A percentile compares a stretch with the other conserved stretches of the same genome.
Evolutionary conservation across 192 early-diverging fungal species (phyloP).

Genomic region (Coemansia sp.): DNA sequence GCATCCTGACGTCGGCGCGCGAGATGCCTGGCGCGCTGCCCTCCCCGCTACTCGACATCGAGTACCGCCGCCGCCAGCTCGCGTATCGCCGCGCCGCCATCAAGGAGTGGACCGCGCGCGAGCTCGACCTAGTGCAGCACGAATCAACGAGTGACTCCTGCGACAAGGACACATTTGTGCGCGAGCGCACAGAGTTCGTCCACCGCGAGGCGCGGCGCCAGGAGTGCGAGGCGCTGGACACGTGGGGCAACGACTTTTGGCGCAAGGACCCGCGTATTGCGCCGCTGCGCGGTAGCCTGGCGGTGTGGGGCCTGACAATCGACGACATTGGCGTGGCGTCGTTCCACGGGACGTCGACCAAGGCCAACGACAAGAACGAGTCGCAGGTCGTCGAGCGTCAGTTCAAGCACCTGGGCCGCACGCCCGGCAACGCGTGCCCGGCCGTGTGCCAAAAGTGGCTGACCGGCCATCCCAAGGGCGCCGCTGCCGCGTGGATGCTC

Average conservation of each 20-base stretch:
- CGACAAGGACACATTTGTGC: slow-evolving; percentile 60
- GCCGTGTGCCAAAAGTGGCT: slow-evolving; percentile 91
- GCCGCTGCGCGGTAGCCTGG: slow-evolving; percentile 86
- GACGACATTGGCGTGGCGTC: slow-evolving; percentile 95
- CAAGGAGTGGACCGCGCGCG: slow-evolving; percentile 6
- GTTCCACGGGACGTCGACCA: slow-evolving; percentile 96
- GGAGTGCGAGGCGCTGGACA: slow-evolving; percentile 72
- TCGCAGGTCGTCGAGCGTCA: slow-evolving; percentile 87
- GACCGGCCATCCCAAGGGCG: slow-evolving; percentile 95
- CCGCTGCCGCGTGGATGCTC: slow-evolving; percentile 97
- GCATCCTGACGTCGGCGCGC: slow-evolving; percentile 88
- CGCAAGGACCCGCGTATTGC: slow-evolving; percentile 71
- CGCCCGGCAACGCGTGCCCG: slow-evolving; percentile 78
- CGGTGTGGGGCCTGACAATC: slow-evolving; percentile 84
- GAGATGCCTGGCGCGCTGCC: slow-evolving; percentile 56
- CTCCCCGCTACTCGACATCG: slow-evolving; percentile 67
- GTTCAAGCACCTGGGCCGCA: slow-evolving; percentile 84
- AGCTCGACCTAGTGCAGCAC: slow-evolving; percentile 57
- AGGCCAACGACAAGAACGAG: slow-evolving; percentile 97
- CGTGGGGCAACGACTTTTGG: slow-evolving; percentile 88
- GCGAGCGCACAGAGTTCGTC: slow-evolving; percentile 50
- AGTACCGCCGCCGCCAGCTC: slow-evolving; percentile 83
- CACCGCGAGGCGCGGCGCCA: slow-evolving; percentile 66
- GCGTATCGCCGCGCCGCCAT: slow-evolving; percentile 21
- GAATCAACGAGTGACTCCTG: slow-evolving; percentile 42